Conservation (phyloP, 1,284 basidiomycete species). For the Ganoderma meredithae region DNA sequence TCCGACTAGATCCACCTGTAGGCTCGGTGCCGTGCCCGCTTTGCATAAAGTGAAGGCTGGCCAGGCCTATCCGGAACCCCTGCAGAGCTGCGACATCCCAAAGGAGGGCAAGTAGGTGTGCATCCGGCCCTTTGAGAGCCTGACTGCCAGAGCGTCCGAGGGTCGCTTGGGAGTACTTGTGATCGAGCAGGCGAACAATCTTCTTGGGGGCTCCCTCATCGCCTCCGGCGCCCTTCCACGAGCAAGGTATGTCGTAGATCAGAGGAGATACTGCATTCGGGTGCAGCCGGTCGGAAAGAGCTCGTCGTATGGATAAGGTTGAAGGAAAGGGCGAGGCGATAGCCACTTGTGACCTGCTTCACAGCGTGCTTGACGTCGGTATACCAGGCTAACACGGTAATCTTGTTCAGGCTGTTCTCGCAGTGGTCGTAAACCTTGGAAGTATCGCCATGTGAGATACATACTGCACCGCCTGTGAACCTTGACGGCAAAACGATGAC, state of each 20-base stretch:
- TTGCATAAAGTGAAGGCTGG: constrained; percentile 43
- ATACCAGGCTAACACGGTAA: constrained; percentile 55
- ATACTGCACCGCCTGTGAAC: constrained; percentile 51
- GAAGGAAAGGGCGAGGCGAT: constrained; percentile 54
- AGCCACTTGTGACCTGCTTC: constrained; percentile 52
- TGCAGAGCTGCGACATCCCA: constrained; percentile 27
- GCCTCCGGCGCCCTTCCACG: constrained; percentile 28
- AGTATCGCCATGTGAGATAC: constrained; percentile 45
- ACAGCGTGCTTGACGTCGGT: constrained; percentile 55
- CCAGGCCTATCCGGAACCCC: constrained; percentile 44
- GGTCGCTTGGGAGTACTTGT: constrained; percentile 36
- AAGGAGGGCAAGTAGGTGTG: constrained; percentile 31
- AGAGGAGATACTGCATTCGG: constrained; percentile 10
- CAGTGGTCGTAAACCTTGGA: constrained; percentile 45
- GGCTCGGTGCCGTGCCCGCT: neutral
- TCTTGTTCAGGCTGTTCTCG: constrained; percentile 38
- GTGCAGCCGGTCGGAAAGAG: constrained; percentile 28
- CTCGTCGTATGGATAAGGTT: constrained; percentile 44
- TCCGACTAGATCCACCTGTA: neutral
- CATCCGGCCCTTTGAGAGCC: constrained; percentile 38
- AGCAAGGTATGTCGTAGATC: constrained; percentile 26
- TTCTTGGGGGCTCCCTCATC: constrained; percentile 21
- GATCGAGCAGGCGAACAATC: constrained; percentile 35
- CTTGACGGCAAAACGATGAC: constrained; percentile 52
- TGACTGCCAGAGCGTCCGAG: constrained; percentile 21